Base-by-base conservation (phyloP, 2,329 filamentous ascomycete species). In the Epichloe scottii region DNA sequence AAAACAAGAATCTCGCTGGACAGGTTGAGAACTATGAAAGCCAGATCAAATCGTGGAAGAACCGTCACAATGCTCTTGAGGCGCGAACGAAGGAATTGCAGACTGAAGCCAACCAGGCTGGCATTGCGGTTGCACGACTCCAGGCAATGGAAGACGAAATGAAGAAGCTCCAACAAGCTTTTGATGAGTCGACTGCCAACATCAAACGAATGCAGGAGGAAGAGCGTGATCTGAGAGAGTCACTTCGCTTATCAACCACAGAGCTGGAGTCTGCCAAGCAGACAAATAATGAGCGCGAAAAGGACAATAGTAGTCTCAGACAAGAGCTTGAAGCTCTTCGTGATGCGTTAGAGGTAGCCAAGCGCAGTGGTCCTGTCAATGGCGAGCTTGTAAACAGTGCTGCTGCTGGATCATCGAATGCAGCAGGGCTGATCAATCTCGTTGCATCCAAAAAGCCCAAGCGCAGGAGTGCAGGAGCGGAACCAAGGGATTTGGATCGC, bases 371-470 rank as follows among this genome's bases (percentile, higher is more conserved):
- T 33, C 87, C 90, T 10, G 72, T 85, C 60, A 89, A 89, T 60
- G 87, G 88, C 51, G 72, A 76, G 15, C 54, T 65, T 21, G 57
- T 63, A 34, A 73, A 72, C 48, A 70, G 71, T 19, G 59, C 60
- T 21, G 61, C 63, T 42, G 56, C 60, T 10, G 66, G 71, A 17
- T 73, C 79, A 47, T 70, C 80, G 40, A 74, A 78, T 50, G 72
- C 78, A 33, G 86, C 77, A 63, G 90, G 89, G 41, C 80, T 98
- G 55, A 96, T 98, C 77, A 98, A 97, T 67, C 77, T 98, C 35
- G 93, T 98, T 26, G 87, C 91, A 2, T 91, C 89, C 47, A 97
- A 97, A 81, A 96, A 95, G 72, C 89, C 90, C 41, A 96, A 97
- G 76, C 79, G 93, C 63, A 81, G 93, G 58, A 97, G 91, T 66